Evolutionary conservation across 257 asterid genomes (phyloP).

Genomic region (Solanum pennellii): DNA sequence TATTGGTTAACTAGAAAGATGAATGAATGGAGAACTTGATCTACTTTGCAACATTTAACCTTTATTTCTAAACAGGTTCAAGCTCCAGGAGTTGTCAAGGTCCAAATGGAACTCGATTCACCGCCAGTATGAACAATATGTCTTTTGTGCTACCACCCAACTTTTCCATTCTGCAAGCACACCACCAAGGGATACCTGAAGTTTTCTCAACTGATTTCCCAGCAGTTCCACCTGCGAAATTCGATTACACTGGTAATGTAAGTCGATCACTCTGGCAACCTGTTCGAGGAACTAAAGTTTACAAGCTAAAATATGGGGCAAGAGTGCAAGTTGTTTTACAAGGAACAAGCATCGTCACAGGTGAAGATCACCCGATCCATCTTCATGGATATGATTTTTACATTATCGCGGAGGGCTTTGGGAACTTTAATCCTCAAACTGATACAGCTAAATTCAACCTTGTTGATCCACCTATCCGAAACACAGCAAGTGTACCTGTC

Average conservation of each 20-base stretch:
- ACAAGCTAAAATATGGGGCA: conserved; percentile 59
- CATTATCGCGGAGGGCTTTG: conserved; percentile 72
- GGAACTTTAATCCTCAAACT: conserved; percentile 49
- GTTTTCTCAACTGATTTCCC: conserved; percentile 76
- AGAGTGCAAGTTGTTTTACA: conserved; percentile 71
- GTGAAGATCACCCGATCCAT: conserved; percentile 86
- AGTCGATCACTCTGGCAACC: conserved; percentile 82
- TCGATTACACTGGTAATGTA: conserved; percentile 77
- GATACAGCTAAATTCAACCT: conserved; percentile 66
- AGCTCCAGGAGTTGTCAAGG: conserved; percentile 55
- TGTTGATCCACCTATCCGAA: conserved; percentile 70
- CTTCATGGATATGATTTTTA: conserved; percentile 86
- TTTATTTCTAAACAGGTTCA: conserved; percentile 13
- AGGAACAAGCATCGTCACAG: conserved; percentile 71
- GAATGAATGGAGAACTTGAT: neutral
- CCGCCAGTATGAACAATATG: conserved; percentile 2
- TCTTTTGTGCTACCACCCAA: conserved; percentile 74
- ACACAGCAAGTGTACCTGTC: conserved; percentile 75
- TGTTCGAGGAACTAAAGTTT: conserved; percentile 39
- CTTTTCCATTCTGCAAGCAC: conserved; percentile 71
- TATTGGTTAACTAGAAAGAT: neutral
- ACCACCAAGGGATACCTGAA: conserved; percentile 57
- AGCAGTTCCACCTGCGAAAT: conserved; percentile 41
- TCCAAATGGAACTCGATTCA: conserved; percentile 40
- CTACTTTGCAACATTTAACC: neutral